Base-by-base conservation (phyloP, 257 asterid species). In the Nicotiana knightiana region DNA sequence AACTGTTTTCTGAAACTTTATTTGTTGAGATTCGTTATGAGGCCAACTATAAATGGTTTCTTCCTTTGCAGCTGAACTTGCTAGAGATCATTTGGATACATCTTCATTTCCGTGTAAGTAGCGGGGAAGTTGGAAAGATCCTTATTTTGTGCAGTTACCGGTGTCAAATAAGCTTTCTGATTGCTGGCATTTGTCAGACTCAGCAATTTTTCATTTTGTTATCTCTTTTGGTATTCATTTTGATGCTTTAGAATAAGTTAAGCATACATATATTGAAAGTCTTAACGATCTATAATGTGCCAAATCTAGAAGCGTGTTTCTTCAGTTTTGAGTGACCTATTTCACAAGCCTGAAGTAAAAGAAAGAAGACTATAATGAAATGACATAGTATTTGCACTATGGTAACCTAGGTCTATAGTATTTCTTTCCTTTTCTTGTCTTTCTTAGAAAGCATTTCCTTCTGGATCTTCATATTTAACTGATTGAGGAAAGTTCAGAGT, bases 81-180 rank as follows among this genome's bases (percentile, higher is more conserved):
- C 81, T 55, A 88, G 88, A 90, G 94, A 93, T 79, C 91, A 87
- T 57, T 80, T 46, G 81, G 94, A 88, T 79, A 80, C 77, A 37
- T 87, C 93, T 53, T 85, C 79, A 59, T 84, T 90, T 89, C 93
- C 96, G 67, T 90, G 99, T 96, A 85, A 88, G 94, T 88, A 82
- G 63, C 65, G 32, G 35, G 78, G 53, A 12, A 21, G 24, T 13
- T 73, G 15, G 62, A 73, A 73, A 73, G 62, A 73, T 73, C 37
- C 26, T 13, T 62, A 75, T 37, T 51, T 51, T 75, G 46, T 75
- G 46, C 63, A 75, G 64, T 75, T 75, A 16, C 63, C 10, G 48
- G 26, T 75, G 64, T 75, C 28, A 75, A 51, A 75, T 75, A 51
- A 30, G 30, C 46, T 75, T 73, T 75, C 15, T 75, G 64, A 28